Percentiles rank a stretch among this genome's conserved stretches.
These are phyloP conservation scores for Exophiala calicioides DNA, from an alignment of 2,329 filamentous ascomycete species.

Conservation along the genomic window DNA sequence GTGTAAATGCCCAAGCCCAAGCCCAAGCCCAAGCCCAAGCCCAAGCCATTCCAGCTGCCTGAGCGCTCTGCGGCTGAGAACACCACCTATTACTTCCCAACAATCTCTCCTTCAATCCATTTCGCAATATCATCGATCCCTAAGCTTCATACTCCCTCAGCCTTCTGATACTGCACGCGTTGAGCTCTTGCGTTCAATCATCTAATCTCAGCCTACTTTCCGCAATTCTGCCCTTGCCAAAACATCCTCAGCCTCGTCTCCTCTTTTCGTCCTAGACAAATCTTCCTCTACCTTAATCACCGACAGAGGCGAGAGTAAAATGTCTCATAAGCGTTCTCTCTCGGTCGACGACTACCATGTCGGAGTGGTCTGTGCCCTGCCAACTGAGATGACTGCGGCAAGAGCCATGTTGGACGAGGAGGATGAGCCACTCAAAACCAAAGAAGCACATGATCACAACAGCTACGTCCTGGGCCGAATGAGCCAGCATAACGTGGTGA, in stretches of 20 bases:
- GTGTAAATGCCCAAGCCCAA: no score
- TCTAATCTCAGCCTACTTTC: background rate
- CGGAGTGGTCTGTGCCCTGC: slow-evolving; percentile 22
- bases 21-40: no score
- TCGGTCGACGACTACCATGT: slow-evolving; percentile 11
- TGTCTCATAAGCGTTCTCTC: slow-evolving; percentile 1
- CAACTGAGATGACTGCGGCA: slow-evolving; percentile 35
- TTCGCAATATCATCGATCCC: no score
- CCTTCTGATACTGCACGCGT: background rate
- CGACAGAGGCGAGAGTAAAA: background rate
- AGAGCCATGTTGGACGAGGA: slow-evolving; percentile 18
- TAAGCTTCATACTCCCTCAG: background rate
- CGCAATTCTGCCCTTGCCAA: background rate
- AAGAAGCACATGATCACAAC: slow-evolving; percentile 27
- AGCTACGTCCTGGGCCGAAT: slow-evolving; percentile 32
- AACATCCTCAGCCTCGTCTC: background rate
- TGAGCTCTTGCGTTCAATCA: background rate
- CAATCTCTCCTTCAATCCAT: no score
- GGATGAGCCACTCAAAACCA: slow-evolving; percentile 2
- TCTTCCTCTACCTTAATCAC: background rate
- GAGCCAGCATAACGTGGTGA: slow-evolving; percentile 31
- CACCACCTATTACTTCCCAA: no score
- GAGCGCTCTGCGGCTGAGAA: no score
- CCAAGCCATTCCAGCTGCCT: no score
- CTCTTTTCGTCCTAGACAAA: background rate